Evolutionary conservation across 768 basidiomycete species (phyloP).

Genomic region (Russula ochroleuca): DNA sequence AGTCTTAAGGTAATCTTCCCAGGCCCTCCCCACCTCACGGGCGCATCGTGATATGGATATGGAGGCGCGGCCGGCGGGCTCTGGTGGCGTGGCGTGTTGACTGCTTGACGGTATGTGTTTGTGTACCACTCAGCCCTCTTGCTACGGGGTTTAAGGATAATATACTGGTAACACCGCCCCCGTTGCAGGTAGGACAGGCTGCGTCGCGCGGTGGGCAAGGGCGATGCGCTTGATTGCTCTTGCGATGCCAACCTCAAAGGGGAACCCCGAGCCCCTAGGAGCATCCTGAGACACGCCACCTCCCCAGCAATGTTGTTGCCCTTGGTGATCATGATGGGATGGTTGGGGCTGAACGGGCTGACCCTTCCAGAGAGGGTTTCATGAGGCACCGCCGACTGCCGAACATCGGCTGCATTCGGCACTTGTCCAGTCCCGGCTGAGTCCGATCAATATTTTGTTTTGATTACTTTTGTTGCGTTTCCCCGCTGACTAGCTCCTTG

Average conservation of each 20-base stretch:
- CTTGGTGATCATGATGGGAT: constrained; percentile 16
- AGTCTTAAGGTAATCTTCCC: neutral
- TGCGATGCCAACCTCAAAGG: constrained; percentile 7
- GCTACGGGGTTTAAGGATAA: neutral
- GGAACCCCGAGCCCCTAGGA: constrained; percentile 4
- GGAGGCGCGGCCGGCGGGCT: neutral
- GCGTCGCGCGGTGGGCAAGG: neutral
- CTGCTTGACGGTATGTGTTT: constrained; percentile 2
- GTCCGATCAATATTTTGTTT: neutral
- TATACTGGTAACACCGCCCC: neutral
- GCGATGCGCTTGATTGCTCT: neutral
- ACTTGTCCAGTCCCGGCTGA: neutral
- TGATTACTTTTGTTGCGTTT: too few species aligned
- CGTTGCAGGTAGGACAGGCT: neutral
- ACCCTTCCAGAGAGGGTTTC: constrained; percentile 10
- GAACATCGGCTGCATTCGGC: constrained; percentile 9
- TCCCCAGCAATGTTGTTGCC: constrained; percentile 14
- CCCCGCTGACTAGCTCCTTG: neutral
- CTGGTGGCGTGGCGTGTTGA: neutral
- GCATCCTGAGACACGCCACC: constrained; percentile 14
- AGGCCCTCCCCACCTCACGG: neutral
- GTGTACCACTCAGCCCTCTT: neutral
- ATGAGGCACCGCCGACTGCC: constrained; percentile 14
- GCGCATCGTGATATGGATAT: neutral
- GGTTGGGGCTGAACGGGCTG: constrained; percentile 10